Conservation (phyloP, 1,139 yeast species). For the Groenewaldozyma auringiensis region DNA sequence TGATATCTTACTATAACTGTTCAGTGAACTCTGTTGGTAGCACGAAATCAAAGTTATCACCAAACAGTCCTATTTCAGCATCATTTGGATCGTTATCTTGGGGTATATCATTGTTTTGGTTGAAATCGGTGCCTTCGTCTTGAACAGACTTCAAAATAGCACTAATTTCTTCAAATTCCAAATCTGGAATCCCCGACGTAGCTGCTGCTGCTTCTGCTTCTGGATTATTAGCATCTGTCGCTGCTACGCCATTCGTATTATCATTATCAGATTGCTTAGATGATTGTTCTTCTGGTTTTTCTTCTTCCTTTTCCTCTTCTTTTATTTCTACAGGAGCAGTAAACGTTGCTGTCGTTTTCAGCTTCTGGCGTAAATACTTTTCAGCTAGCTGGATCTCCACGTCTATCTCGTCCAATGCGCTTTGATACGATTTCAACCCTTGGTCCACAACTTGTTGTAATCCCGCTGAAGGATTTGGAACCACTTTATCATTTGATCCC, state of each 20-base stretch:
- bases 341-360: conserved; percentile 9
- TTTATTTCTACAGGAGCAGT: too few species aligned
- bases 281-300: background rate
- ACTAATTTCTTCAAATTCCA: conserved; percentile 15
- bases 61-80: conserved; percentile 21
- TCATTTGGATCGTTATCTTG: conserved; percentile 8
- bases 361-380: conserved; percentile 11
- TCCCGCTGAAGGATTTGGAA: conserved; percentile 23
- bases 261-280: background rate
- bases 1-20: background rate
- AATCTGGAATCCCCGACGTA: conserved; percentile 10
- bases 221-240: conserved; percentile 2
- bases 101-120: background rate
- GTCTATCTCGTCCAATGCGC: conserved; percentile 20
- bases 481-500: conserved; percentile 16
- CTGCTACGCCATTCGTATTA: background rate
- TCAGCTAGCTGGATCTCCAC: conserved; percentile 20
- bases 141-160: conserved; percentile 14
- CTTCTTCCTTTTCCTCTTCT: conserved; percentile 5
- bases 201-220: conserved; percentile 6
- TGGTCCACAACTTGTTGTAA: conserved; percentile 21
- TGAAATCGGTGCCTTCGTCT: conserved; percentile 6
- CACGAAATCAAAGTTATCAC: conserved; percentile 24
- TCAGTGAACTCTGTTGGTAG: conserved; percentile 28
- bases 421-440: conserved; percentile 18